These are phyloP conservation scores for Saturnispora gosingensis DNA, from an alignment of 805 yeast species.

Conservation along the genomic window DNA sequence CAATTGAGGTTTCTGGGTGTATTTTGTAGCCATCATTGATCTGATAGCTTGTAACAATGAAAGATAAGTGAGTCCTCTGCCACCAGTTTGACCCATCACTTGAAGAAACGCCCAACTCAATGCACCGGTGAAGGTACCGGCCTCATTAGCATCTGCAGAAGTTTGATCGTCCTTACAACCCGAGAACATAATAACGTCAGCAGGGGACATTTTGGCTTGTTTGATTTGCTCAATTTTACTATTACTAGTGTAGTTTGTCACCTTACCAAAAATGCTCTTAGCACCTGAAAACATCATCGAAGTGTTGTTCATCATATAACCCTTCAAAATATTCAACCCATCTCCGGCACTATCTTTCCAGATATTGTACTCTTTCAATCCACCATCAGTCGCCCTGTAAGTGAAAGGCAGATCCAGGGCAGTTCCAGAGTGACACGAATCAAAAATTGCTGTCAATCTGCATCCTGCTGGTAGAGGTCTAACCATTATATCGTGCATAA, in stretches of 20 bases:
- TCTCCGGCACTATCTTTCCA: slow-evolving; percentile 68
- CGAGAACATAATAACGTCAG: slow-evolving; percentile 66
- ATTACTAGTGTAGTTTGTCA: slow-evolving; percentile 25
- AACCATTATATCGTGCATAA: slow-evolving; percentile 64
- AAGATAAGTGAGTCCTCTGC: slow-evolving; percentile 49
- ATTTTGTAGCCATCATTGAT: slow-evolving; percentile 48
- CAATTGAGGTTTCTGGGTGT: slow-evolving; percentile 77
- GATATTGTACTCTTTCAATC: slow-evolving; percentile 70
- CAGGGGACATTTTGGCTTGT: slow-evolving; percentile 57
- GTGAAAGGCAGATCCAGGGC: slow-evolving; percentile 71
- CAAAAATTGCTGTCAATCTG: slow-evolving; percentile 70
- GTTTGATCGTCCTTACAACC: slow-evolving; percentile 85
- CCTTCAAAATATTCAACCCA: slow-evolving; percentile 47
- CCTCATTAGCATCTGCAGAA: slow-evolving; percentile 70
- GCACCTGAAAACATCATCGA: slow-evolving; percentile 35
- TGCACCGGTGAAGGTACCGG: slow-evolving; percentile 71
- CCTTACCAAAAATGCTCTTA: slow-evolving; percentile 24
- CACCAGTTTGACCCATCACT: slow-evolving; percentile 45
- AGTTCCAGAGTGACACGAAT: slow-evolving; percentile 82
- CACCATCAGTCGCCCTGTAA: slow-evolving; percentile 71
- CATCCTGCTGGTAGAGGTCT: slow-evolving; percentile 62
- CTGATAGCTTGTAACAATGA: slow-evolving; percentile 67
- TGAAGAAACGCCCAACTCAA: slow-evolving; percentile 71
- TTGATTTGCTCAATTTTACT: slow-evolving; percentile 32
- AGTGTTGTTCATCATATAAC: slow-evolving; percentile 52